Percentiles rank a stretch among this genome's conserved stretches.
Conservation (phyloP, 1,284 basidiomycete genomes). For the Irpex sp. region DNA sequence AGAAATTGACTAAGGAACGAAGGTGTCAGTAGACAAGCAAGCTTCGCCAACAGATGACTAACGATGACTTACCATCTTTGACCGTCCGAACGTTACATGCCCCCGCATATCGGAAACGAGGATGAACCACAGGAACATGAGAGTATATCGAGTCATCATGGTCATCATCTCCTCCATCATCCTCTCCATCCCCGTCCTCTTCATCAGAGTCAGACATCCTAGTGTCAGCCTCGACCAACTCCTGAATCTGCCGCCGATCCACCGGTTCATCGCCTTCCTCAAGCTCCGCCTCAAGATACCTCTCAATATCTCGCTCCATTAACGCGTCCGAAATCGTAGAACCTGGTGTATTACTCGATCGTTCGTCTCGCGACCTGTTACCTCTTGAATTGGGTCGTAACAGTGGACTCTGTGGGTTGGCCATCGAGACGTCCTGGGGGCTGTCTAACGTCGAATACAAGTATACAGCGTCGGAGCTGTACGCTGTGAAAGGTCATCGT, state of each 20-base stretch:
- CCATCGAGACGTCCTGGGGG: conserved; percentile 22
- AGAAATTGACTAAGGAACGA: conserved; percentile 81
- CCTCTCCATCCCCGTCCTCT: conserved; percentile 21
- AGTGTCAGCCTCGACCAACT: background rate
- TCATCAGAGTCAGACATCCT: conserved; percentile 10
- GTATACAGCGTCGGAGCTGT: conserved; percentile 75
- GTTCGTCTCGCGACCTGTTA: background rate
- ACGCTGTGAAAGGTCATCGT: conserved; percentile 44
- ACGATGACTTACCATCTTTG: conserved; percentile 83
- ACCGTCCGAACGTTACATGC: conserved; percentile 84
- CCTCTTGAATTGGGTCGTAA: conserved; percentile 3
- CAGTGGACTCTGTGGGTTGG: background rate
- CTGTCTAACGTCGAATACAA: conserved; percentile 79
- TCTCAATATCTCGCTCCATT: conserved; percentile 29
- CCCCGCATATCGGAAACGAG: conserved; percentile 67
- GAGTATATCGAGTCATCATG: conserved; percentile 28
- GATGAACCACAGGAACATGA: conserved; percentile 60
- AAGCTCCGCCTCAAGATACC: conserved; percentile 13
- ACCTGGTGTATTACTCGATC: background rate
- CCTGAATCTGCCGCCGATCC: background rate
- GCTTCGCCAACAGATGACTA: conserved; percentile 23
- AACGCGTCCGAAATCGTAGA: conserved; percentile 13
- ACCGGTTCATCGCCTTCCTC: conserved; percentile 12
- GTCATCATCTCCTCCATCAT: conserved; percentile 31
- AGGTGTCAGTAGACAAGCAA: background rate